phyloP scores from a whole-genome alignment of 225 moss, liverwort and hornwort species.

The Marchantia paleacea region DNA sequence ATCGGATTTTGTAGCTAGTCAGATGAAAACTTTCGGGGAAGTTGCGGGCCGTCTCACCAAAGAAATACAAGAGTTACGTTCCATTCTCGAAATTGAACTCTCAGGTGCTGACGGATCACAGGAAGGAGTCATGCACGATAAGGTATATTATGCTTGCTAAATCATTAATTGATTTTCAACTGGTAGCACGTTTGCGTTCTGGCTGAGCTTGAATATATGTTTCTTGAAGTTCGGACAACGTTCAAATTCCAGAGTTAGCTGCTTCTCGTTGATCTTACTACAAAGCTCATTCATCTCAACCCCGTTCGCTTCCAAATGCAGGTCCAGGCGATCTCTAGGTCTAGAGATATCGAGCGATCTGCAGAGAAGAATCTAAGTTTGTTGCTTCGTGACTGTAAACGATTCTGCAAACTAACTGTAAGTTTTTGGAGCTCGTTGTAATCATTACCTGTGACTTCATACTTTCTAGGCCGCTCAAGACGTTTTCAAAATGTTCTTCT shows the following conservation, averaged over 20 bases:
- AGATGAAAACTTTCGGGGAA: constrained; percentile 39
- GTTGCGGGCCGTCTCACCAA: constrained; percentile 34
- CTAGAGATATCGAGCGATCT: constrained; percentile 28
- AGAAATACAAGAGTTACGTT: constrained; percentile 31
- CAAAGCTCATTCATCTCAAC: too few species aligned
- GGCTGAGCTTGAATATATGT: too few species aligned
- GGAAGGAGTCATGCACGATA: not conserved
- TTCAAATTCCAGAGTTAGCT: too few species aligned
- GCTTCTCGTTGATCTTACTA: too few species aligned
- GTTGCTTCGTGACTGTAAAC: constrained; percentile 40
- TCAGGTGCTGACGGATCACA: not conserved
- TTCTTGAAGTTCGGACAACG: too few species aligned
- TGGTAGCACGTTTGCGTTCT: too few species aligned
- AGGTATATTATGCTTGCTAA: not conserved
- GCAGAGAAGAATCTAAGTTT: constrained; percentile 30
- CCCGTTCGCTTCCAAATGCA: not conserved
- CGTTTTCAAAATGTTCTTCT: too few species aligned
- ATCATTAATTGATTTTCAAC: not conserved
- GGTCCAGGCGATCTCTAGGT: constrained; percentile 22
- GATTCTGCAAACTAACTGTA: constrained; percentile 39
- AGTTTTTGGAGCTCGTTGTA: not conserved
- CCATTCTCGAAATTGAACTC: constrained; percentile 20
- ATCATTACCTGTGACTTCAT: too few species aligned
- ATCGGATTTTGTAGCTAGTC: constrained; percentile 37
- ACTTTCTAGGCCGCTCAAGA: too few species aligned